Conservation (phyloP, 2,329 filamentous ascomycete genomes). For the Aspergillus latus region DNA sequence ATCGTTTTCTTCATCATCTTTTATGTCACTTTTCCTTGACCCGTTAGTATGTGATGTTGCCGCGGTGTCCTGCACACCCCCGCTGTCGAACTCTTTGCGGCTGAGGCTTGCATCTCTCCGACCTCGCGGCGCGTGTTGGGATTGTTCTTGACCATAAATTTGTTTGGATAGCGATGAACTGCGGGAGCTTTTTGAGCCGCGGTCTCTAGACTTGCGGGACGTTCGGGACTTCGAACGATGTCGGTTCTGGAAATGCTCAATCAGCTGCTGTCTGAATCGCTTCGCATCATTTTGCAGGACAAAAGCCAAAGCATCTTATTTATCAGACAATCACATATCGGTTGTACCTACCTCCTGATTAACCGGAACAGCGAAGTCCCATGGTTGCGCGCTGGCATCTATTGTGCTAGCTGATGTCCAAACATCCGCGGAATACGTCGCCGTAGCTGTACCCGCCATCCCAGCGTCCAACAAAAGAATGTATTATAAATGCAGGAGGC, state of each 20-base stretch:
- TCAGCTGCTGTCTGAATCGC: slow-evolving; percentile 1
- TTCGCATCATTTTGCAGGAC: not conserved
- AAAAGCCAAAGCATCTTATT: not conserved
- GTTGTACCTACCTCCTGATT: slow-evolving; percentile 35
- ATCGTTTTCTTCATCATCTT: slow-evolving; percentile 31
- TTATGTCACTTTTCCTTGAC: slow-evolving; percentile 19
- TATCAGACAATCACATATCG: not conserved
- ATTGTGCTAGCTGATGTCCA: slow-evolving; percentile 37
- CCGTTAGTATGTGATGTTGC: slow-evolving; percentile 23
- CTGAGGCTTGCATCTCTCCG: slow-evolving; percentile 36
- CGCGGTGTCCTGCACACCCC: slow-evolving; percentile 33
- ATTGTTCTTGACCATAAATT: slow-evolving; percentile 30
- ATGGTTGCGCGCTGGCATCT: slow-evolving; percentile 33
- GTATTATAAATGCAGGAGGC: slow-evolving; percentile 22
- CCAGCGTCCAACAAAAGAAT: slow-evolving; percentile 21
- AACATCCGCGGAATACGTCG: slow-evolving; percentile 40
- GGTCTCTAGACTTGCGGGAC: slow-evolving; percentile 36
- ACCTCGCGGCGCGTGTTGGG: slow-evolving; percentile 32
- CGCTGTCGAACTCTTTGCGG: slow-evolving; percentile 41
- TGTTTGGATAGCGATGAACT: slow-evolving; percentile 40
- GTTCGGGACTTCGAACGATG: slow-evolving; percentile 34
- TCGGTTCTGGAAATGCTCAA: slow-evolving; percentile 22
- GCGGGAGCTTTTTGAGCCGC: slow-evolving; percentile 38
- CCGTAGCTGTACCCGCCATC: slow-evolving; percentile 45
- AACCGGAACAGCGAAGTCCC: slow-evolving; percentile 41